Conservation (phyloP, 208 protist genomes). For the Leptomonas pyrrhocoris region DNA sequence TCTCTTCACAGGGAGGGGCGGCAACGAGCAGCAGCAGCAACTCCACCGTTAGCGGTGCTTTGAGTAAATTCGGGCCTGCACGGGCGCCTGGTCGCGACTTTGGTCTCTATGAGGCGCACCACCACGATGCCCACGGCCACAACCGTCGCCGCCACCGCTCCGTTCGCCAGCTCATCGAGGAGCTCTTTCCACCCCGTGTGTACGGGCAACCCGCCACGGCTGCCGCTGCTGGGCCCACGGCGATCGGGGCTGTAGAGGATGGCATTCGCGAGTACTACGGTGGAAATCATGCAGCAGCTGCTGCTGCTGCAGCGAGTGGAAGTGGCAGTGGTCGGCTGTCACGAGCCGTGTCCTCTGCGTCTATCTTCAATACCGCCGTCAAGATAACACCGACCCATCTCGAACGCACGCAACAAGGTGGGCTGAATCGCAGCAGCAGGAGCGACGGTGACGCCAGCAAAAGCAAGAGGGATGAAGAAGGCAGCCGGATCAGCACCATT, state of each 20-base stretch:
- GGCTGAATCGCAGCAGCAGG: not conserved
- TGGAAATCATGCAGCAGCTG: not conserved
- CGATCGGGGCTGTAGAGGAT: constrained; percentile 7
- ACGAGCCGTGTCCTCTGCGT: not conserved
- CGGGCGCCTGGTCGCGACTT: constrained; percentile 3
- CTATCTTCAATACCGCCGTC: constrained; percentile 13
- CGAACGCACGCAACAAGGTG: not conserved
- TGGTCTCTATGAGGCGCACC: constrained; percentile 5
- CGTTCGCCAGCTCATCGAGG: constrained; percentile 78
- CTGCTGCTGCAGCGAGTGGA: not conserved
- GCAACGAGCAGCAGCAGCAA: not conserved
- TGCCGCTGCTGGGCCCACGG: not conserved
- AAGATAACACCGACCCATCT: constrained; percentile 7
- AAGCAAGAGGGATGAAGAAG: not conserved
- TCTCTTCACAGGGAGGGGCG: not conserved
- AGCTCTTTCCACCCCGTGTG: constrained; percentile 61
- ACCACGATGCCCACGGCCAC: constrained; percentile 14
- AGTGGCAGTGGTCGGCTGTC: not conserved
- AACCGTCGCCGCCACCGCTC: constrained; percentile 40
- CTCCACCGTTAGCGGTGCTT: not conserved
- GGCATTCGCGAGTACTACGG: constrained; percentile 6
- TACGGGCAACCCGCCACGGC: constrained; percentile 13
- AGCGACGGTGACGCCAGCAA: not conserved
- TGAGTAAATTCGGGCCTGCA: not conserved
- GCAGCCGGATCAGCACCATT: not conserved